phyloP scores from a whole-genome alignment of 2,329 filamentous ascomycete genomes.

The Botrytis tulipae region DNA sequence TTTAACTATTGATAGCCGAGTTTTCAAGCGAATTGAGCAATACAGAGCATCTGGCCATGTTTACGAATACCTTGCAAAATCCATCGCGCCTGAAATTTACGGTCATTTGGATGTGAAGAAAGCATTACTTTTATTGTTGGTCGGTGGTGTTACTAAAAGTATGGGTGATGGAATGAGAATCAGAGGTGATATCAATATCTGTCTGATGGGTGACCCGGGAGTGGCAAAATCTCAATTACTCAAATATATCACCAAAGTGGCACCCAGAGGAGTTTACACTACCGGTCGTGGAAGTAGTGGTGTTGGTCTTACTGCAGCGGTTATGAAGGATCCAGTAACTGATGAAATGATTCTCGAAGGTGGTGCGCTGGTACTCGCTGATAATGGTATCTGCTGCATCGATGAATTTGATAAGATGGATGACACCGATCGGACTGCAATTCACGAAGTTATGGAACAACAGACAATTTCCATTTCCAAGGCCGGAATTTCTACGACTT shows the following conservation, averaged over 20 bases:
- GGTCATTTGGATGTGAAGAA: slow-evolving; percentile 98
- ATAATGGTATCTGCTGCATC: slow-evolving; percentile 81
- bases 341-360: slow-evolving; percentile 78
- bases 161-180: slow-evolving; percentile 99
- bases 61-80: slow-evolving; percentile 93
- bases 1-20: slow-evolving; percentile 76
- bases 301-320: slow-evolving; percentile 77
- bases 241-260: slow-evolving; percentile 98
- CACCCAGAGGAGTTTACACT: slow-evolving; percentile 81
- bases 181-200: slow-evolving; percentile 97
- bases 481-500: slow-evolving; percentile 92
- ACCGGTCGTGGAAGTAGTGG: slow-evolving; percentile 79
- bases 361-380: slow-evolving; percentile 73
- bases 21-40: slow-evolving; percentile 80
- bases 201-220: slow-evolving; percentile 98
- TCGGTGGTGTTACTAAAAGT: slow-evolving; percentile 93
- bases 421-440: slow-evolving; percentile 72
- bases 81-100: slow-evolving; percentile 96
- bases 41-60: slow-evolving; percentile 84
- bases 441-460: slow-evolving; percentile 87
- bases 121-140: slow-evolving; percentile 88
- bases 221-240: slow-evolving; percentile 98
- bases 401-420: slow-evolving; percentile 89
- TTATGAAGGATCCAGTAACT: slow-evolving; percentile 77
- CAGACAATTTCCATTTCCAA: slow-evolving; percentile 83